These are phyloP conservation scores for Dysphania ambrosioides DNA, from an alignment of 148 eudicot genomes.

Conservation along the genomic window DNA sequence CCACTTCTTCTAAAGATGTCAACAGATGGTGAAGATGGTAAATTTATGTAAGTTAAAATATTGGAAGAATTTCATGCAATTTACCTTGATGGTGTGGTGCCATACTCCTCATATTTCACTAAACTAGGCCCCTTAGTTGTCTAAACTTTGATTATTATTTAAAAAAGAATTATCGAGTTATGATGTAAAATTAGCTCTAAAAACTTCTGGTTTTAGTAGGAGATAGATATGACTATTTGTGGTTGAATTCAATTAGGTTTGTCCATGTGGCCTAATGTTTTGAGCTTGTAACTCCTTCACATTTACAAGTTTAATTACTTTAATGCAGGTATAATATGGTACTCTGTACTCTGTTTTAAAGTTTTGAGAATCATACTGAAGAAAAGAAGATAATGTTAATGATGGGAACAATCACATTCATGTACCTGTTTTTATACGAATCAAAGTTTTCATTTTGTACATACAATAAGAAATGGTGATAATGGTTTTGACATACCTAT, in stretches of 20 bases:
- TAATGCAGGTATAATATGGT: background rate
- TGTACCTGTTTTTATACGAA: background rate
- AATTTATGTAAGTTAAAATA: conserved; percentile 63
- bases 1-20: conserved; percentile 94
- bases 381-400: background rate
- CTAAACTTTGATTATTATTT: too few species aligned
- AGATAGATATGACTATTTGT: too few species aligned
- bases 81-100: background rate
- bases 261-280: background rate
- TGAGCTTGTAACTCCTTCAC: background rate
- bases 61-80: conserved; percentile 1
- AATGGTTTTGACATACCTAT: background rate
- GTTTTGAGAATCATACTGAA: too few species aligned
- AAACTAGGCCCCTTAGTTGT: background rate
- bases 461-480: background rate
- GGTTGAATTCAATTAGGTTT: background rate
- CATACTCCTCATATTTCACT: background rate
- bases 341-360: background rate
- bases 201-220: too few species aligned
- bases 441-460: background rate
- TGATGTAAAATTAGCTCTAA: too few species aligned
- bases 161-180: too few species aligned
- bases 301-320: background rate
- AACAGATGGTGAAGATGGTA: conserved; percentile 73
- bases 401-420: background rate